Base-by-base conservation (phyloP, 2,329 filamentous ascomycete genomes). In the Plenodomus lindquistii region DNA sequence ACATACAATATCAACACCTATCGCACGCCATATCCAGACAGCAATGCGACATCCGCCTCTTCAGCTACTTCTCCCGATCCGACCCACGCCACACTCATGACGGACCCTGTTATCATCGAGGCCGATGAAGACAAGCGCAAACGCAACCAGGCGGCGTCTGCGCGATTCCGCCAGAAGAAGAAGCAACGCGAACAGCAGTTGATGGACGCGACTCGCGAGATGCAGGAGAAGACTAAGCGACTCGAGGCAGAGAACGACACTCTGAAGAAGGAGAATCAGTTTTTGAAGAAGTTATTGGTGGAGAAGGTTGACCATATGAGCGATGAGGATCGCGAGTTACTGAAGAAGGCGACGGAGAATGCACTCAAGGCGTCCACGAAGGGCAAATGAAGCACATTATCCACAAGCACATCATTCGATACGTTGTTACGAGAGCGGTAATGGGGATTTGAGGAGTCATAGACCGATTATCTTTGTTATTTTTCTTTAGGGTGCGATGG, bases 141-240 rank as follows among this genome's bases (percentile, higher is more conserved):
- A 50, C 85, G 91, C 56, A 96, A 96, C 76, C 95, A 91, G 2
- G 91, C 91, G 24, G 91, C 91, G 46, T 91, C 87, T 58, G 91
- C 91, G 16, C 87, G 91, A 41, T 96, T 96, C 81, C 87, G 91
- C 50, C 85, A 94, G 70, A 96, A 96, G 85, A 96, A 96, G 86
- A 96, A 96, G 84, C 89, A 94, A 76, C 87, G 91, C 42, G 91
- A 96, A 77, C 88, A 92, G 73, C 87, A 89, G 8, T 84, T 95
- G 46, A 44, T 70, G 42, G 68, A 71, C 38, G 56, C 62, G 43
- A 69, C 50, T 18, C 62, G 91, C 73, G 91, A 95, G 60, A 89
- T 93, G 75, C 84, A 84, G 21, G 88, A 94, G 38, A 91, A 91
- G 75, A 88, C 92, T 42, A 79, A 83, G 16, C 78, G 79, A 16